A percentile compares a stretch with the other conserved stretches of the same genome.
These are phyloP conservation scores for Remersonia thermophila DNA, from an alignment of 2,329 filamentous ascomycete species.

Conservation along the genomic window DNA sequence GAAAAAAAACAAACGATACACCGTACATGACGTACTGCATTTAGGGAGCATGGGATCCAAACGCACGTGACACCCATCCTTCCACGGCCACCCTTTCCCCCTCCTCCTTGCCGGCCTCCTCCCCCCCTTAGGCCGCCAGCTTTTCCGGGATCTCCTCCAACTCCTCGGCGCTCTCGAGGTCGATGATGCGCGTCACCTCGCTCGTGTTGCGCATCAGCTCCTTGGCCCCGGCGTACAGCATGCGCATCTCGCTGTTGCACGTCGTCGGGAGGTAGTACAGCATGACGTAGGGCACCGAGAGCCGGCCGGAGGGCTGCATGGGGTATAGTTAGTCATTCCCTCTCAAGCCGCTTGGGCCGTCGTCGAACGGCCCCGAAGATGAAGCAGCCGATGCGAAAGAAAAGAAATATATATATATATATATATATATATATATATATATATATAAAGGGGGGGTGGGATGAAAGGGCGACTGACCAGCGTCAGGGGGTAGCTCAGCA, in stretches of 20 bases:
- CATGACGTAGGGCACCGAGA: constrained; percentile 86
- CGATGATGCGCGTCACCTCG: constrained; percentile 78
- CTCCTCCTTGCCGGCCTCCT: background rate
- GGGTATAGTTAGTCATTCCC: background rate
- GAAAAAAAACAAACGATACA: too few relatives aligned
- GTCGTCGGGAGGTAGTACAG: constrained; percentile 90
- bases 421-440: too few relatives aligned
- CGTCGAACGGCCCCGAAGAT: too few relatives aligned
- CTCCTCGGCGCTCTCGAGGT: constrained; percentile 71
- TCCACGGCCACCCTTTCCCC: too few relatives aligned
- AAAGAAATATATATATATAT: too few relatives aligned
- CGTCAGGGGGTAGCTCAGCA: constrained; percentile 83
- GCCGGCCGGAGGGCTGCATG: constrained; percentile 60
- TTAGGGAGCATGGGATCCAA: too few relatives aligned
- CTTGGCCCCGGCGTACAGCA: constrained; percentile 93
- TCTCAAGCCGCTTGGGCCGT: background rate
- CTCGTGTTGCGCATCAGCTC: constrained; percentile 90
- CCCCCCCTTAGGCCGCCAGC: constrained; percentile 26
- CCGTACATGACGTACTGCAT: too few relatives aligned
- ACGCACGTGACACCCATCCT: too few relatives aligned
- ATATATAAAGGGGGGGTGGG: too few relatives aligned
- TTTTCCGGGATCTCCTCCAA: constrained; percentile 67
- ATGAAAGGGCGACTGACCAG: constrained; percentile 40
- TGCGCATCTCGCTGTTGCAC: constrained; percentile 73
- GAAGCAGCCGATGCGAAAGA: too few relatives aligned